These are phyloP conservation scores for Venturiaceae sp. DNA, from an alignment of 2,329 filamentous ascomycete species.

Conservation along the genomic window DNA sequence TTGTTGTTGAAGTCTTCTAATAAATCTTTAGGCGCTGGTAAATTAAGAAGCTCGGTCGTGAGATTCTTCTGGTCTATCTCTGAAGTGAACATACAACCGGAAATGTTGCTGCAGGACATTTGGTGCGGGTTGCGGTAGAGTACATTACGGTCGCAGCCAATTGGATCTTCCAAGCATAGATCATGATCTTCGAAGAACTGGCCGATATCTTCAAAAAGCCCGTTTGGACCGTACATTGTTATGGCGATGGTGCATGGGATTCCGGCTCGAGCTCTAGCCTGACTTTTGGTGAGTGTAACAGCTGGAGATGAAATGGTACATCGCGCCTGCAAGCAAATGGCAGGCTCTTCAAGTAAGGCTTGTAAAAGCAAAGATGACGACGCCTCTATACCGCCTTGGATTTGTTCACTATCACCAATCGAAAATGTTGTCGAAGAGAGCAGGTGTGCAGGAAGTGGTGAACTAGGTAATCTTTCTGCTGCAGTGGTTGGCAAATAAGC, in stretches of 20 bases:
- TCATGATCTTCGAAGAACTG: slow-evolving; percentile 15
- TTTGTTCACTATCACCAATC: not conserved
- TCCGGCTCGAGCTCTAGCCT: not conserved
- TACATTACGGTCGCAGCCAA: slow-evolving; percentile 15
- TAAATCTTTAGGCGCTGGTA: slow-evolving; percentile 38
- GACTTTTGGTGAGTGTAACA: not conserved
- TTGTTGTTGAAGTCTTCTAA: slow-evolving; percentile 74
- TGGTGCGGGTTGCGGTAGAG: slow-evolving; percentile 18
- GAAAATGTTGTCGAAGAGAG: not conserved
- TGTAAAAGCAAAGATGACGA: not conserved
- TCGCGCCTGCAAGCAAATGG: not conserved
- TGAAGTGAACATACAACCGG: slow-evolving; percentile 11
- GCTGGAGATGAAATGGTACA: not conserved
- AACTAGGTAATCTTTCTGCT: not conserved
- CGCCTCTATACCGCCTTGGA: not conserved
- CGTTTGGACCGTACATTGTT: slow-evolving; percentile 13
- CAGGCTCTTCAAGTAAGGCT: not conserved
- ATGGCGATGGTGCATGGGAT: not conserved
- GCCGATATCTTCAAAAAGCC: slow-evolving; percentile 16
- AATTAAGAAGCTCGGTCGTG: not conserved
- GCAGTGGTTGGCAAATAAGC: not conserved
- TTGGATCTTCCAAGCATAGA: slow-evolving; percentile 17
- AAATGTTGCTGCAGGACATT: slow-evolving; percentile 10
- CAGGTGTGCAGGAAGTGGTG: not conserved
- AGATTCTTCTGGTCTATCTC: not conserved